Percentiles rank a stretch among this genome's conserved stretches.
These are phyloP conservation scores for Coemansia biformis DNA, from an alignment of 192 early-diverging fungal species.

Conservation along the genomic window DNA sequence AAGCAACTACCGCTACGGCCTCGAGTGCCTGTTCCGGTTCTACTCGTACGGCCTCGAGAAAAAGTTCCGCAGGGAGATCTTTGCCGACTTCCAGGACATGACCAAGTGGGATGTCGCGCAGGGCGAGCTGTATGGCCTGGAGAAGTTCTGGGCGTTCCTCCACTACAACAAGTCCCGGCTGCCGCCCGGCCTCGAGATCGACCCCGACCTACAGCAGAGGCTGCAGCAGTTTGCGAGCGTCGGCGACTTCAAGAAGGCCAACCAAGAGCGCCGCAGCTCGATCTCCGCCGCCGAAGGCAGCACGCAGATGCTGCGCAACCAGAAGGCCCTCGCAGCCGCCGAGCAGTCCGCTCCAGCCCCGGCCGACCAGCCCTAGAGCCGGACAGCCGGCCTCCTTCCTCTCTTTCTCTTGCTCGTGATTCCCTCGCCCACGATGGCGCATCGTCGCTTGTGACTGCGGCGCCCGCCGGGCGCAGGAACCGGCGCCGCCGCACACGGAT, in stretches of 20 bases:
- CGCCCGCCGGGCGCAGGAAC: too few relatives aligned
- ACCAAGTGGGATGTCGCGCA: slow-evolving; percentile 69
- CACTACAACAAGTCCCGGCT: slow-evolving; percentile 82
- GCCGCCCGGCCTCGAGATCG: slow-evolving; percentile 56
- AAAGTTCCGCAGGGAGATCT: slow-evolving; percentile 77
- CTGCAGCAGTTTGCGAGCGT: slow-evolving; percentile 61
- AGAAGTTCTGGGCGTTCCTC: slow-evolving; percentile 95
- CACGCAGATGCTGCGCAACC: slow-evolving; percentile 27
- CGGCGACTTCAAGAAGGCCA: slow-evolving; percentile 54
- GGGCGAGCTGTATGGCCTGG: slow-evolving; percentile 79
- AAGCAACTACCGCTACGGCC: slow-evolving; percentile 85
- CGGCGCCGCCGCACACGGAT: too few relatives aligned
- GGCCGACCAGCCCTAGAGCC: too few relatives aligned
- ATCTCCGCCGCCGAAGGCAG: slow-evolving; percentile 7
- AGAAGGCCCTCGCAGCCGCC: too few relatives aligned
- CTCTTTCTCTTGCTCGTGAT: too few relatives aligned
- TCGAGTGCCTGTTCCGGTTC: slow-evolving; percentile 97
- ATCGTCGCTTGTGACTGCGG: too few relatives aligned
- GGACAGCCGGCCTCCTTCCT: too few relatives aligned
- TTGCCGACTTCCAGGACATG: slow-evolving; percentile 82
- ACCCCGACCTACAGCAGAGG: slow-evolving; percentile 52
- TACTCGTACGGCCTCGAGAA: slow-evolving; percentile 93
- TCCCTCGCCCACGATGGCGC: too few relatives aligned
- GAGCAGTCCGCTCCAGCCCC: too few relatives aligned
- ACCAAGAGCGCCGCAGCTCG: slow-evolving; percentile 37